These are phyloP conservation scores for Candida sanyaensis DNA, from an alignment of 1,139 yeast genomes.

Conservation along the genomic window DNA sequence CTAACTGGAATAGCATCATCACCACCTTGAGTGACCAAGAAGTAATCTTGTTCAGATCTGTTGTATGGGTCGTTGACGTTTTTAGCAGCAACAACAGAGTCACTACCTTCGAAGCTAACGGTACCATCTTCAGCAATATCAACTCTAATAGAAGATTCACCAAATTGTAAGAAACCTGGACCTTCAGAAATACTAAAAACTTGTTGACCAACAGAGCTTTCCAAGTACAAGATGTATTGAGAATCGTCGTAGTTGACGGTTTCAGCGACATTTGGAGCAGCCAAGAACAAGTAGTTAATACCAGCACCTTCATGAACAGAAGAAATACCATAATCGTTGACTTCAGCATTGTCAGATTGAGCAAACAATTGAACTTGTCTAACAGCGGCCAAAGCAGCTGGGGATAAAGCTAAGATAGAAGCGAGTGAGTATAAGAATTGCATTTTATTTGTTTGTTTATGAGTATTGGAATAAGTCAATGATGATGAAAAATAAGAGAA, in stretches of 20 bases:
- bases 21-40: slow-evolving; percentile 15
- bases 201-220: slow-evolving; percentile 2
- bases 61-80: slow-evolving; percentile 43
- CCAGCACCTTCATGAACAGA: slow-evolving; percentile 59
- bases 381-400: slow-evolving; percentile 24
- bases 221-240: slow-evolving; percentile 41
- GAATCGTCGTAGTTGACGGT: slow-evolving; percentile 56
- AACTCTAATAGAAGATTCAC: slow-evolving; percentile 13
- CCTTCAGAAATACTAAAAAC: background rate
- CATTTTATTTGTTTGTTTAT: slow-evolving; percentile 5
- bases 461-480: background rate
- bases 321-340: slow-evolving; percentile 31
- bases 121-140: slow-evolving; percentile 52
- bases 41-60: slow-evolving; percentile 28
- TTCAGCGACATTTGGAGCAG: slow-evolving; percentile 7
- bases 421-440: slow-evolving; percentile 16
- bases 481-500: background rate
- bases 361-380: slow-evolving; percentile 18
- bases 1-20: slow-evolving; percentile 21
- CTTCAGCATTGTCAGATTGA: slow-evolving; percentile 21
- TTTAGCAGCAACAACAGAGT: slow-evolving; percentile 38
- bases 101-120: slow-evolving; percentile 39
- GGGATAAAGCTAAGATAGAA: slow-evolving; percentile 17
- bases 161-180: slow-evolving; percentile 12
- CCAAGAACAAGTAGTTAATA: slow-evolving; percentile 44